Percentiles rank a stretch among this genome's conserved stretches.
phyloP scores from a whole-genome alignment of 495 filamentous ascomycete genomes.

The Patellaria atrata region DNA sequence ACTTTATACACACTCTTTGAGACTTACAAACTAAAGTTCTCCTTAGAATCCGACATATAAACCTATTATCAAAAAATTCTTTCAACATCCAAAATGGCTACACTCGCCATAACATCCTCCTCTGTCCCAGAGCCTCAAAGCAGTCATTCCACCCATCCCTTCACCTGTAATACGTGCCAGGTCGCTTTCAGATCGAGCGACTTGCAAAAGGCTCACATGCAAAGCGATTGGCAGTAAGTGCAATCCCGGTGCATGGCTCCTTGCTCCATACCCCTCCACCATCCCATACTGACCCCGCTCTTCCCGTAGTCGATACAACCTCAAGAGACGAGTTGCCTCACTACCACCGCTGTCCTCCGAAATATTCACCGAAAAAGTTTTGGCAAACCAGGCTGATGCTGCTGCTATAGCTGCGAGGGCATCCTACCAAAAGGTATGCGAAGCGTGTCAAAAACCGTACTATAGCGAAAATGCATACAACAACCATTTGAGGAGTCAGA shows the following conservation, averaged over 20 bases:
- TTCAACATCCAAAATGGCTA: background rate
- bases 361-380: conserved; percentile 87
- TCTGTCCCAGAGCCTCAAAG: conserved; percentile 7
- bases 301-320: conserved; percentile 68
- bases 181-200: conserved; percentile 90
- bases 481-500: conserved; percentile 85
- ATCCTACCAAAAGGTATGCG: conserved; percentile 70
- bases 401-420: conserved; percentile 77
- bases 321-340: conserved; percentile 86
- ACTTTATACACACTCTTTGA: too few relatives aligned
- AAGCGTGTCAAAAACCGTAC: conserved; percentile 78
- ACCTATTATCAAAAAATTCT: too few relatives aligned
- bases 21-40: too few relatives aligned
- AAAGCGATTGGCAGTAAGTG: conserved; percentile 93
- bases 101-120: conserved; percentile 5
- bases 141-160: conserved; percentile 51
- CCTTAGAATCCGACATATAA: too few relatives aligned
- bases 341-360: conserved; percentile 87
- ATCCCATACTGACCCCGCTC: conserved; percentile 4
- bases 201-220: conserved; percentile 90
- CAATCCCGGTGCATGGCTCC: background rate
- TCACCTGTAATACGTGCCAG: conserved; percentile 95
- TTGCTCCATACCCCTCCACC: background rate
- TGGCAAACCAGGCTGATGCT: conserved; percentile 76
- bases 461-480: conserved; percentile 90